Conservation (phyloP, 2,329 filamentous ascomycete genomes). For the Aspergillus aculeatinus region DNA sequence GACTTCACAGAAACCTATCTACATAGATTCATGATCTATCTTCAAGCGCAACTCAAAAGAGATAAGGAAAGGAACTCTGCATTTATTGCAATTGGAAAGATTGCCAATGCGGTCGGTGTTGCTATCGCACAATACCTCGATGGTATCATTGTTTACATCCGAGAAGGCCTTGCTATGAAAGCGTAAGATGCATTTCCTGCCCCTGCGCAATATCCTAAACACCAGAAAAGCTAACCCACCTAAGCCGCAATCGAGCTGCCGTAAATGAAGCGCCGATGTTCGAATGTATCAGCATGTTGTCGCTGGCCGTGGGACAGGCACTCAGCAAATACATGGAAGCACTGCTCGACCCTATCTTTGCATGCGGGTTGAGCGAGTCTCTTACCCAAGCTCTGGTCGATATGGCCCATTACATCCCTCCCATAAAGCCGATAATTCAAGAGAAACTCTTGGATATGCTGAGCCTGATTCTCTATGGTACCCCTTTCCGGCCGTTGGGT, state of each 20-base stretch:
- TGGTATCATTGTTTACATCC: constrained; percentile 87
- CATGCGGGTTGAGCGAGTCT: constrained; percentile 89
- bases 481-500: constrained; percentile 87
- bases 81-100: constrained; percentile 92
- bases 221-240: constrained; percentile 30
- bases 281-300: constrained; percentile 94
- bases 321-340: constrained; percentile 98
- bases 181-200: constrained; percentile 49
- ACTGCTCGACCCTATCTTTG: constrained; percentile 92
- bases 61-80: constrained; percentile 92
- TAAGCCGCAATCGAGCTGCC: constrained; percentile 55
- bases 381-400: constrained; percentile 94
- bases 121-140: constrained; percentile 94
- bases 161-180: constrained; percentile 82
- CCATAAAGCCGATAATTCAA: constrained; percentile 88
- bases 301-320: constrained; percentile 91
- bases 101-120: constrained; percentile 93
- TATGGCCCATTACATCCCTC: constrained; percentile 98
- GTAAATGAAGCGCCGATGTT: constrained; percentile 75
- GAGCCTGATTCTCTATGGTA: constrained; percentile 87
- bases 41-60: constrained; percentile 90
- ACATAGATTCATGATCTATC: constrained; percentile 94
- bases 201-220: neutral
- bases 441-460: constrained; percentile 92
- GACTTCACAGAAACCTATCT: constrained; percentile 87